Base-by-base conservation (phyloP, 2,329 filamentous ascomycete genomes). In the Lasiodiplodia theobromae region DNA sequence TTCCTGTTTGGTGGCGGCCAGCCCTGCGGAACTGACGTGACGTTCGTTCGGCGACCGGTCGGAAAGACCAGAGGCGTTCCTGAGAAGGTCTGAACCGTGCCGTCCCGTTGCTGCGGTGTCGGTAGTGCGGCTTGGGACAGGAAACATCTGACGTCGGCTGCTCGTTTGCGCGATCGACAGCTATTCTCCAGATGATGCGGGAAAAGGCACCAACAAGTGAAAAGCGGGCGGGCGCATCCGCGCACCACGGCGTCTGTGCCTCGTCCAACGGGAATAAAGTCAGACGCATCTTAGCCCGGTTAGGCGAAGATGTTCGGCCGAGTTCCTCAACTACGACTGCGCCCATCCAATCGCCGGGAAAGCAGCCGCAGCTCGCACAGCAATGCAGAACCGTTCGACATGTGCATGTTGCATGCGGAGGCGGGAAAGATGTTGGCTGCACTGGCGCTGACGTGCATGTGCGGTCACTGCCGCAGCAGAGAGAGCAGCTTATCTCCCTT, bases 371-470 rank as follows among this genome's bases (percentile, higher is more conserved):
- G 28, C 31, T 34, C 31, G 31, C 31, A 34, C 31, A 34, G 31
- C 54, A 57, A 58, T 23, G 52, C 52, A 40, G 37, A 21, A 38
- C 31, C 54, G 54, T 58, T 40, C 54, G 54, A 58, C 28, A 23
- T 23, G 38, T 49, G 57, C 57, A 62, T 37, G 53, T 58, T 44
- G 56, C 56, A 60, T 21, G 14, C 23, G 34, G 31, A 57, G 54
- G 18, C 23, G 18, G 14, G 21, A 16, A 28, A 4, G 40, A 37
- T 21, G 31, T 21, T 21, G 28, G 14, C 56, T 60, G 60, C 60
- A 38, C 44, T 18, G 34, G 44, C 60, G 60, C 60, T 64, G 60
- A 64, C 60, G 60, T 53, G 60, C 60, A 38, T 52, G 16, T 58
- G 53, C n/a, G 31, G 37, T 31, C 37, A 25, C 57, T 37, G 60